These are phyloP conservation scores for Ganoderma meredithae DNA, from an alignment of 1,284 basidiomycete genomes.

Conservation along the genomic window DNA sequence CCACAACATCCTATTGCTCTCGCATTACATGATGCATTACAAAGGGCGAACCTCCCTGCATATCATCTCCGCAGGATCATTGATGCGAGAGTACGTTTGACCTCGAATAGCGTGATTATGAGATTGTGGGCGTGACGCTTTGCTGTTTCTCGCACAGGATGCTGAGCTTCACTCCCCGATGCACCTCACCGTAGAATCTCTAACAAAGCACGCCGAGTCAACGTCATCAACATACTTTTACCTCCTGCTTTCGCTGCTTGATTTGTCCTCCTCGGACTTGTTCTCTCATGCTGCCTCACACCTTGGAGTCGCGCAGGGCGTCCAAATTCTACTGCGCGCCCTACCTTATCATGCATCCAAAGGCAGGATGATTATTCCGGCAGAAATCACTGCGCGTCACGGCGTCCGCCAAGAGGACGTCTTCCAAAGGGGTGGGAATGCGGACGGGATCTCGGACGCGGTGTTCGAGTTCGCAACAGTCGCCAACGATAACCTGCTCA, in stretches of 20 bases:
- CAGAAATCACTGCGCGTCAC: slow-evolving; percentile 84
- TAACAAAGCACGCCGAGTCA: slow-evolving; percentile 78
- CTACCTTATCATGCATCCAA: slow-evolving; percentile 80
- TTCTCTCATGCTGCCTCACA: slow-evolving; percentile 85
- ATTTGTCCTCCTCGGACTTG: slow-evolving; percentile 64
- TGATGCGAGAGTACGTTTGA: slow-evolving; percentile 77
- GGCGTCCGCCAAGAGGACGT: slow-evolving; percentile 89
- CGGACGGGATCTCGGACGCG: slow-evolving; percentile 73
- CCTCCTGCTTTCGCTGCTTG: slow-evolving; percentile 77
- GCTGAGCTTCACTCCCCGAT: slow-evolving; percentile 74
- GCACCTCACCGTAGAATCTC: slow-evolving; percentile 74
- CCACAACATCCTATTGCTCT: slow-evolving; percentile 87
- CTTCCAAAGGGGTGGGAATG: slow-evolving; percentile 72
- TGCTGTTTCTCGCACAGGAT: slow-evolving; percentile 56
- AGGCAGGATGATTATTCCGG: slow-evolving; percentile 82
- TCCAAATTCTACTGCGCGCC: slow-evolving; percentile 77
- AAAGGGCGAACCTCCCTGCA: slow-evolving; percentile 58
- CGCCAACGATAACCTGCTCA: slow-evolving; percentile 91
- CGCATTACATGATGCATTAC: slow-evolving; percentile 70
- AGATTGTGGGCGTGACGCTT: slow-evolving; percentile 28
- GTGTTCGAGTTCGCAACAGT: slow-evolving; percentile 90
- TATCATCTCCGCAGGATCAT: slow-evolving; percentile 89
- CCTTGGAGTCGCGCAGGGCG: slow-evolving; percentile 75
- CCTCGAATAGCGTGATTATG: slow-evolving; percentile 18
- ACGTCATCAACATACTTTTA: slow-evolving; percentile 85